Percentiles rank a stretch among this genome's conserved stretches.
phyloP scores from a whole-genome alignment of 1,139 yeast species.

The Suhomyces chickasaworum region DNA sequence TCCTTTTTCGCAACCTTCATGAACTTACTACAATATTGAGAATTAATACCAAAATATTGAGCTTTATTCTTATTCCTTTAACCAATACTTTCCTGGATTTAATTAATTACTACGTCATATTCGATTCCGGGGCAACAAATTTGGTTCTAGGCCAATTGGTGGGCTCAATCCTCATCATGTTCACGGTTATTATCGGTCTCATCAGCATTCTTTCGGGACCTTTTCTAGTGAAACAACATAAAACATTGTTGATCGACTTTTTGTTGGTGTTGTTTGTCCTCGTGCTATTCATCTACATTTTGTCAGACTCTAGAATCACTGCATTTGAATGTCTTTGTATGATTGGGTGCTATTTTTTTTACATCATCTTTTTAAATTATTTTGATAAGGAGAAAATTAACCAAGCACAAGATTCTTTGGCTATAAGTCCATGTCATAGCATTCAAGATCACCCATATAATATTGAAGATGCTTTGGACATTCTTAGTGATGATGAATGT shows the following conservation, averaged over 20 bases:
- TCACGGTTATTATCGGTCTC: conserved; percentile 40
- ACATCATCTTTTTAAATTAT: conserved; percentile 27
- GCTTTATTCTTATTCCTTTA: conserved; percentile 42
- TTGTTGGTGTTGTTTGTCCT: conserved; percentile 39
- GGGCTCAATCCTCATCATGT: conserved; percentile 41
- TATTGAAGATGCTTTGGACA: conserved; percentile 31
- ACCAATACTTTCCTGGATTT: conserved; percentile 46
- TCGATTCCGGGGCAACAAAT: conserved; percentile 34
- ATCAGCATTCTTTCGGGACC: conserved; percentile 34
- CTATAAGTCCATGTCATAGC: conserved; percentile 6
- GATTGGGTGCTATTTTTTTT: conserved; percentile 40
- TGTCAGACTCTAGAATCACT: conserved; percentile 54
- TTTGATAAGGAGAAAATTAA: conserved; percentile 14
- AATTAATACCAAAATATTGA: conserved; percentile 35
- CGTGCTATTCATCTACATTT: conserved; percentile 40
- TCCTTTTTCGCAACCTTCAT: conserved; percentile 35
- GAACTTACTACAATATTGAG: conserved; percentile 29
- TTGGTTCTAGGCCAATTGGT: conserved; percentile 45
- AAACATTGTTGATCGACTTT: conserved; percentile 32
- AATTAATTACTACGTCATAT: conserved; percentile 37
- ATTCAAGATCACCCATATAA: conserved; percentile 21
- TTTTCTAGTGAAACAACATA: conserved; percentile 24
- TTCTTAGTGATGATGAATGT: conserved; percentile 25
- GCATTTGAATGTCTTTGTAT: conserved; percentile 47
- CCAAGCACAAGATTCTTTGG: conserved; percentile 8